Evolutionary conservation across 768 basidiomycete genomes (phyloP).

Genomic region (Boletus patriciae): DNA sequence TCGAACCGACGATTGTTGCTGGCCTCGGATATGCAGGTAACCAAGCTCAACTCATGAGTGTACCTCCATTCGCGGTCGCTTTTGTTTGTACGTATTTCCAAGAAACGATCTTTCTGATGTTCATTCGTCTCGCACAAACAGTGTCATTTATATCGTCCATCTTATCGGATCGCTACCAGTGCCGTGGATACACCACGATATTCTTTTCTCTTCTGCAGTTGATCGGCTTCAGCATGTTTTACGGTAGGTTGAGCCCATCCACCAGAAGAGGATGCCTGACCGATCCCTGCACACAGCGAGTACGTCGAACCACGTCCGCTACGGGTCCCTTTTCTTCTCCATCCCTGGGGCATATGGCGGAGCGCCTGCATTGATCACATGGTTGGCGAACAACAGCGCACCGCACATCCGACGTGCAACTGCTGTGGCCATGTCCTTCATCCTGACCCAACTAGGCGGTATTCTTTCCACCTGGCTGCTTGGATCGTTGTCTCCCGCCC

Average conservation of each 20-base stretch:
- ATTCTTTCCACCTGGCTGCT: constrained; percentile 63
- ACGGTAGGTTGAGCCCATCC: neutral
- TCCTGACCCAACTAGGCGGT: constrained; percentile 55
- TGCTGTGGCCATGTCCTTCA: constrained; percentile 53
- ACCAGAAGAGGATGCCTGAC: neutral
- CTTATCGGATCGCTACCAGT: constrained; percentile 52
- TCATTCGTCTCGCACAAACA: constrained; percentile 8
- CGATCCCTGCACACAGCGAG: constrained; percentile 3
- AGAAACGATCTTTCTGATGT: neutral
- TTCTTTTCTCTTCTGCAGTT: constrained; percentile 45
- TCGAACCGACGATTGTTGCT: constrained; percentile 50
- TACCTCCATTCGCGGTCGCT: constrained; percentile 28
- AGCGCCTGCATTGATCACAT: constrained; percentile 54
- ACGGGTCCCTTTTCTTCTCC: constrained; percentile 55
- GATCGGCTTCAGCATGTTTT: constrained; percentile 17
- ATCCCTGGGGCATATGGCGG: constrained; percentile 49
- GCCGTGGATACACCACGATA: constrained; percentile 48
- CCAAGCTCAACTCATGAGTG: constrained; percentile 64
- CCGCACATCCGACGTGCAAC: constrained; percentile 59
- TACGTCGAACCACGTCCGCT: constrained; percentile 42
- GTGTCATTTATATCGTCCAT: constrained; percentile 43
- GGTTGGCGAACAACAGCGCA: constrained; percentile 61
- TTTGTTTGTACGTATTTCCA: constrained; percentile 40
- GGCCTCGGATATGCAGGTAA: constrained; percentile 55
- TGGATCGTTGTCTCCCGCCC: constrained; percentile 48